Evolutionary conservation across 768 basidiomycete genomes (phyloP).

Genomic region (Sarcomyxa edulis): DNA sequence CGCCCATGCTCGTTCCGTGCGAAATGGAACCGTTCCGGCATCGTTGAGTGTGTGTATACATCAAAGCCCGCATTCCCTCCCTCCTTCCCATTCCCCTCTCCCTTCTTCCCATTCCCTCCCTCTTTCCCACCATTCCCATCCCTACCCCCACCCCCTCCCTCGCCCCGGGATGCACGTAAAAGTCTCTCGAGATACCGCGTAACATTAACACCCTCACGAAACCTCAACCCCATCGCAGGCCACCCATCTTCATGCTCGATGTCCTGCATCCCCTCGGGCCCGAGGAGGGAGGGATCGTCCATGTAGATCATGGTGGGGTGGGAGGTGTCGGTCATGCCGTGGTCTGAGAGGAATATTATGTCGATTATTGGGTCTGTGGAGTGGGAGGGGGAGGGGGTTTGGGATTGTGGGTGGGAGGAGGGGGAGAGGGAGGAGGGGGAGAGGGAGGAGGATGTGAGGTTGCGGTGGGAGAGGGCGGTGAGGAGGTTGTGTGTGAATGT

Average conservation of each 20-base stretch:
- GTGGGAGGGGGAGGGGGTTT: slow-evolving; percentile 55
- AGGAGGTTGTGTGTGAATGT: slow-evolving; percentile 69
- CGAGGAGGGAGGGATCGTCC: slow-evolving; percentile 79
- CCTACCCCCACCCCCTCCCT: too few relatives aligned
- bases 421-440: slow-evolving; percentile 65
- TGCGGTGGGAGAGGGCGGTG: slow-evolving; percentile 55
- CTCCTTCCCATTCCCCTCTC: slow-evolving; percentile 54
- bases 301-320: slow-evolving; percentile 71
- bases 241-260: slow-evolving; percentile 79
- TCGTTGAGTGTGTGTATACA: slow-evolving; percentile 74
- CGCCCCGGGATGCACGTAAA: too few relatives aligned
- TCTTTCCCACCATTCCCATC: slow-evolving; percentile 84
- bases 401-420: slow-evolving; percentile 69
- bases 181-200: neutral
- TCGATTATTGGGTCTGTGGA: slow-evolving; percentile 82
- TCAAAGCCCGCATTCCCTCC: slow-evolving; percentile 62
- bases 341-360: slow-evolving; percentile 85
- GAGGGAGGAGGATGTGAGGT: slow-evolving; percentile 71
- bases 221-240: neutral
- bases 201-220: neutral
- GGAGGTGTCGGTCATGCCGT: slow-evolving; percentile 91
- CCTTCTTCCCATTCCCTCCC: slow-evolving; percentile 75
- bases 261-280: slow-evolving; percentile 48
- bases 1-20: slow-evolving; percentile 57
- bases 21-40: slow-evolving; percentile 83